Conservation (phyloP, 192 early-diverging fungal genomes). For the Coemansia sp. region DNA sequence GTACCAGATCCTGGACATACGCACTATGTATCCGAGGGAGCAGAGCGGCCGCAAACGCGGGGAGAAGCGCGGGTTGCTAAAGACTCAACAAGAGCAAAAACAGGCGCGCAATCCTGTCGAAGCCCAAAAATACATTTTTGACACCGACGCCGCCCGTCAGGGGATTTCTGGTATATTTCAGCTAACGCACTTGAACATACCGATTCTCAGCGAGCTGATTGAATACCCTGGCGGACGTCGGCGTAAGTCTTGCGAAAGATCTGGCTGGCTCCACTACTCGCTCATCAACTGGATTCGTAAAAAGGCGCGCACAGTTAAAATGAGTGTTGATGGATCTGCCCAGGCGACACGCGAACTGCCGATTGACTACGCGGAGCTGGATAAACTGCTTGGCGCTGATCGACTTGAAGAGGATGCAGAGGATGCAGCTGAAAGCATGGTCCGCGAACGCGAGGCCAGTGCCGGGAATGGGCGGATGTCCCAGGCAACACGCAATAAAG, state of each 20-base stretch:
- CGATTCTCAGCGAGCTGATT: conserved; percentile 25
- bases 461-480: conserved; percentile 15
- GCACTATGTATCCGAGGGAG: background rate
- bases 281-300: conserved; percentile 18
- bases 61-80: background rate
- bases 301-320: conserved; percentile 22
- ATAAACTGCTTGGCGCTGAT: conserved; percentile 20
- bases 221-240: conserved; percentile 34
- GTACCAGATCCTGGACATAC: conserved; percentile 51
- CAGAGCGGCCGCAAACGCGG: conserved; percentile 5
- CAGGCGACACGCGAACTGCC: conserved; percentile 1
- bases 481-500: conserved; percentile 19
- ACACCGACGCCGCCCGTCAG: conserved; percentile 23
- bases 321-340: conserved; percentile 1
- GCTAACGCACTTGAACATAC: conserved; percentile 26
- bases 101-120: conserved; percentile 7
- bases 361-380: conserved; percentile 29
- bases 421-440: conserved; percentile 3
- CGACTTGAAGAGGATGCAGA: conserved; percentile 19
- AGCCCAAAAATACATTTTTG: conserved; percentile 21
- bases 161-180: conserved; percentile 38
- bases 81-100: conserved; percentile 1
- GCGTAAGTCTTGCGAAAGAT: conserved; percentile 22
- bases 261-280: conserved; percentile 44
- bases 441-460: conserved; percentile 22